phyloP scores from a whole-genome alignment of 495 filamentous ascomycete species.

The Penicillium robsamsonii region DNA sequence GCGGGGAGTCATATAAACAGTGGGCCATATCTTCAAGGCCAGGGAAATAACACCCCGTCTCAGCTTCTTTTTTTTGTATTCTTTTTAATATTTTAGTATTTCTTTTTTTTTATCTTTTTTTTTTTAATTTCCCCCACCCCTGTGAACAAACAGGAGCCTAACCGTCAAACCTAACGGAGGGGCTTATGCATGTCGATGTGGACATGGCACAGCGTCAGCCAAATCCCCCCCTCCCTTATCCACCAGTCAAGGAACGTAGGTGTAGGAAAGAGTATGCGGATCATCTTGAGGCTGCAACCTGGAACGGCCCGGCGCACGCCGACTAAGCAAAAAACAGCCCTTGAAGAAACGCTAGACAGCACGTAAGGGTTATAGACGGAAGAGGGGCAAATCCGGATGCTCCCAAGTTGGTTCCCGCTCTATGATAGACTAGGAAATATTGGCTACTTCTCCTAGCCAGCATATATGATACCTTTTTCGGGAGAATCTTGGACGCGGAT shows the following conservation, averaged over 20 bases:
- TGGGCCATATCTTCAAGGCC: conserved; percentile 38
- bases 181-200: conserved; percentile 43
- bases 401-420: conserved; percentile 7
- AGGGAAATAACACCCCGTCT: conserved; percentile 21
- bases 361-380: conserved; percentile 18
- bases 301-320: conserved; percentile 52
- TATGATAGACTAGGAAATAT: conserved; percentile 2
- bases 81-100: conserved; percentile 10
- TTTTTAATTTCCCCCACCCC: conserved; percentile 7
- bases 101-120: conserved; percentile 3
- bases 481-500: conserved; percentile 14
- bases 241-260: conserved; percentile 39
- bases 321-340: conserved; percentile 36
- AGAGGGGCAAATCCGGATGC: conserved; percentile 6
- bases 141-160: conserved; percentile 42
- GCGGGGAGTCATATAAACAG: conserved; percentile 47
- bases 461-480: conserved; percentile 8
- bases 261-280: conserved; percentile 43
- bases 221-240: conserved; percentile 35
- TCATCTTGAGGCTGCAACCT: conserved; percentile 54
- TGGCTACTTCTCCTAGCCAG: conserved; percentile 22
- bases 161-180: conserved; percentile 38
- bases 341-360: conserved; percentile 44
- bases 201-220: conserved; percentile 41
- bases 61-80: conserved; percentile 3